phyloP scores from a whole-genome alignment of 371 early-diverging fungal genomes.

The Rhizopus delemar region DNA sequence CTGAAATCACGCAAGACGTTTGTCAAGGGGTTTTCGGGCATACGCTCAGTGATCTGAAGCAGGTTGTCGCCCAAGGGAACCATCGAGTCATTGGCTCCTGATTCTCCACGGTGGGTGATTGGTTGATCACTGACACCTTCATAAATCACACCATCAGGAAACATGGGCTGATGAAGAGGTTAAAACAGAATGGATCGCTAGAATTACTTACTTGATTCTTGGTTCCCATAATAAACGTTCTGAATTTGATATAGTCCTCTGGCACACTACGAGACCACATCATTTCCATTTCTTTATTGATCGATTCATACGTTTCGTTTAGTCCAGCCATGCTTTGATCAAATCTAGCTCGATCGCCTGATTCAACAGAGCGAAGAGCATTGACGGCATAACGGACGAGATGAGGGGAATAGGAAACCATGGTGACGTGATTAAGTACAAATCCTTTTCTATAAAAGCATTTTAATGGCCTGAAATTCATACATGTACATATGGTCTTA shows the following conservation, averaged over 20 bases:
- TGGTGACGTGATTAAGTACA: constrained; percentile 83
- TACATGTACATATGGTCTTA: constrained; percentile 55
- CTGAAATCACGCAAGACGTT: constrained; percentile 76
- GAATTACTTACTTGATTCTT: constrained; percentile 61
- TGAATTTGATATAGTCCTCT: constrained; percentile 78
- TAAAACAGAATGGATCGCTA: too few species aligned
- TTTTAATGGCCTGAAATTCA: background rate
- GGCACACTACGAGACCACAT: constrained; percentile 77
- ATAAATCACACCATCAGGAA: constrained; percentile 82
- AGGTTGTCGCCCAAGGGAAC: constrained; percentile 84
- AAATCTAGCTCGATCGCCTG: constrained; percentile 60
- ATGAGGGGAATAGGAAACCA: constrained; percentile 75
- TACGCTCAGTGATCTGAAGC: constrained; percentile 73
- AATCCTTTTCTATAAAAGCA: constrained; percentile 62
- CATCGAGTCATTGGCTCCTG: constrained; percentile 87
- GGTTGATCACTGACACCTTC: constrained; percentile 72
- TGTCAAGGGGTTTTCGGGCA: constrained; percentile 85
- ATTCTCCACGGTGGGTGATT: constrained; percentile 77
- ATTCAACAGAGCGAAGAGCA: constrained; percentile 59
- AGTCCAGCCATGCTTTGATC: constrained; percentile 59
- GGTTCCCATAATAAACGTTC: constrained; percentile 89
- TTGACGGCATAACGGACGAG: constrained; percentile 63
- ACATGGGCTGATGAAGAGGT: constrained; percentile 63
- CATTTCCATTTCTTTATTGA: constrained; percentile 78
- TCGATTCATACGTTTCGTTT: constrained; percentile 58